Conservation (phyloP, 108 stramenopile genomes). For the Aurantiochytrium sp. region DNA sequence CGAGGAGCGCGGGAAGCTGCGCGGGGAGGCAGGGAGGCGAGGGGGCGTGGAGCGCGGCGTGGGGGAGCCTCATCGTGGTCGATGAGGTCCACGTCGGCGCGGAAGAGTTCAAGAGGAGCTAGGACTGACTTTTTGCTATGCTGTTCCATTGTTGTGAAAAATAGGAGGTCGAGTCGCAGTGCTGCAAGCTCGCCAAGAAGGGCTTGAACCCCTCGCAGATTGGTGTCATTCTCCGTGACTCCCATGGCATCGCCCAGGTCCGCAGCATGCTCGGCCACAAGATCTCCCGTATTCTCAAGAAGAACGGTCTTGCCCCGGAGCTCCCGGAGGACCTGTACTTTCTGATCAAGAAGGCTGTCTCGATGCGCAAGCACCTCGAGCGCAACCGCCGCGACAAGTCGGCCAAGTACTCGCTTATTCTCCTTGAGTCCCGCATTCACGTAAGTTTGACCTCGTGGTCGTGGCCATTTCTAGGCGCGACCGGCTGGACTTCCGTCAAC, state of each 20-base stretch:
- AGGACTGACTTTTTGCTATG: no score
- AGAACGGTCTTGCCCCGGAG: constrained; percentile 96
- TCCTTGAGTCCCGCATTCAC: constrained; percentile 98
- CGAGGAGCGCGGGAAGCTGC: no score
- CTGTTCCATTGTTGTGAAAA: not conserved
- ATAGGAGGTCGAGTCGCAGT: constrained; percentile 85
- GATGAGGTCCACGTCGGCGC: no score
- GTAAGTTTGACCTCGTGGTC: no score
- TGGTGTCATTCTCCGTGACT: constrained; percentile 96
- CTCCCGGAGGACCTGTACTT: constrained; percentile 99
- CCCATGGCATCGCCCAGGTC: constrained; percentile 94
- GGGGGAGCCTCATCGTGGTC: no score
- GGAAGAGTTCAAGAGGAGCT: no score
- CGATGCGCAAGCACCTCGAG: constrained; percentile 99
- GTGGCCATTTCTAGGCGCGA: no score
- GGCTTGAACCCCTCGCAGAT: constrained; percentile 98
- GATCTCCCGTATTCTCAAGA: constrained; percentile 98
- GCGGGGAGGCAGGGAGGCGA: no score
- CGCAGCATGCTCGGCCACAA: constrained; percentile 94
- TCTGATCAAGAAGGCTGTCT: constrained; percentile 99
- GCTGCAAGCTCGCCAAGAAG: constrained; percentile 99
- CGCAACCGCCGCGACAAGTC: constrained; percentile 99
- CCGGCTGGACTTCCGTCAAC: no score
- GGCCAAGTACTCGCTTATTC: constrained; percentile 99
- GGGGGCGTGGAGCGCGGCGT: no score